phyloP scores from a whole-genome alignment of 1,284 basidiomycete species.

The Termitomyces sp. region DNA sequence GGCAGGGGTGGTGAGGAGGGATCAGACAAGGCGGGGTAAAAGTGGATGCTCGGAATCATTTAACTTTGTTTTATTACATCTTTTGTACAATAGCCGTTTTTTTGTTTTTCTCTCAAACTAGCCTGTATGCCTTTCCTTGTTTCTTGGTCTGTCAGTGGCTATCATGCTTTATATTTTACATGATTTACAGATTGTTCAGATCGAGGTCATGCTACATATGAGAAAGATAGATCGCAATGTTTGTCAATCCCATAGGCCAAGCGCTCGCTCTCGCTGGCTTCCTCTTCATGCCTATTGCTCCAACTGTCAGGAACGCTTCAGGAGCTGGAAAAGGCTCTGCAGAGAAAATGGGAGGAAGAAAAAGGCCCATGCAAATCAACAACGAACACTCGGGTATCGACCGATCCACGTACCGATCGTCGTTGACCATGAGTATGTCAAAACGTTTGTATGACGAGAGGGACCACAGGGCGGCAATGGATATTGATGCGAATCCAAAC shows the following conservation, averaged over 20 bases:
- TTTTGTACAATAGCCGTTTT: conserved; percentile 15
- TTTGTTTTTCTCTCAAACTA: neutral
- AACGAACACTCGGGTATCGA: neutral
- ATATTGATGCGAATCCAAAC: neutral
- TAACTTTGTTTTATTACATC: conserved; percentile 10
- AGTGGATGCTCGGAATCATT: conserved; percentile 6
- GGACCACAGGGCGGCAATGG: neutral
- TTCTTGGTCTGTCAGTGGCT: neutral
- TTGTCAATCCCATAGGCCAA: neutral
- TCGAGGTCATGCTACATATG: neutral
- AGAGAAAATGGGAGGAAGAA: neutral
- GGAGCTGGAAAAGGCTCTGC: neutral
- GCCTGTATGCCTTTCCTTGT: conserved; percentile 1
- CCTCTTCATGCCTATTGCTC: neutral
- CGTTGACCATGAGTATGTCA: neutral
- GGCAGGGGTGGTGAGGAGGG: conserved; percentile 18
- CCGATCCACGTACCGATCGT: neutral
- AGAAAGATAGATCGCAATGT: neutral
- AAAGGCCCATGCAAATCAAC: neutral
- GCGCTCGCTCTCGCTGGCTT: neutral
- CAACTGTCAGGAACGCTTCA: neutral
- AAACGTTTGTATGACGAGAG: neutral
- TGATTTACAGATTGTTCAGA: neutral
- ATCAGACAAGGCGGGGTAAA: conserved; percentile 21
- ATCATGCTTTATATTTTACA: neutral